phyloP scores from a whole-genome alignment of 768 basidiomycete species.

The Lentinus tigrinus region DNA sequence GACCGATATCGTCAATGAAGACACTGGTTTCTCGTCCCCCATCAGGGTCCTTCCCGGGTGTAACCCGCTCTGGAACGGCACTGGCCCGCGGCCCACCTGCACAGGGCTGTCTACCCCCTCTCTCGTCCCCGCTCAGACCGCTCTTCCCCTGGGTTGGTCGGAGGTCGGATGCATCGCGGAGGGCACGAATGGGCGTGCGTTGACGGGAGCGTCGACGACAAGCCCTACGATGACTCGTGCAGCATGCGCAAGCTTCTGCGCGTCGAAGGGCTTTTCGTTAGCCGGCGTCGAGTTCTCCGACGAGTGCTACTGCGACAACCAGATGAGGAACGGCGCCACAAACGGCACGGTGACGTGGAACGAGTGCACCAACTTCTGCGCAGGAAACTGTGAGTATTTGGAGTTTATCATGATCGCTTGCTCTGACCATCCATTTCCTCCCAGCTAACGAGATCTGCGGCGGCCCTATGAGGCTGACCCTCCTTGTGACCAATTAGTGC shows the following conservation, averaged over 20 bases:
- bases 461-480: constrained; percentile 4
- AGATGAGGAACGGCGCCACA: constrained; percentile 22
- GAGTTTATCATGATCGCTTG: not conserved
- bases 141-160: constrained; percentile 19
- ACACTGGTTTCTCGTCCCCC: constrained; percentile 11
- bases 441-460: constrained; percentile 15
- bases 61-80: constrained; percentile 21
- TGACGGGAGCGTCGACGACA: constrained; percentile 19
- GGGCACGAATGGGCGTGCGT: constrained; percentile 25
- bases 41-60: constrained; percentile 25
- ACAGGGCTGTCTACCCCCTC: constrained; percentile 9
- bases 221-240: constrained; percentile 22
- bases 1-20: constrained; percentile 17
- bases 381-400: constrained; percentile 16
- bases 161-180: constrained; percentile 26
- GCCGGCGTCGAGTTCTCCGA: constrained; percentile 29
- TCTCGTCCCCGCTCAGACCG: constrained; percentile 12
- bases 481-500: not conserved
- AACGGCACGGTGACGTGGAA: constrained; percentile 9
- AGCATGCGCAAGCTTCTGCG: constrained; percentile 24
- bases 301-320: constrained; percentile 27
- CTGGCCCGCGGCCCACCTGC: constrained; percentile 7
- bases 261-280: constrained; percentile 22
- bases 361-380: constrained; percentile 22
- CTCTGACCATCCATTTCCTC: not conserved